Percentiles rank a stretch among this genome's conserved stretches.
These are phyloP conservation scores for Scolecobasidium constrictum DNA, from an alignment of 2,329 filamentous ascomycete species.

Conservation along the genomic window DNA sequence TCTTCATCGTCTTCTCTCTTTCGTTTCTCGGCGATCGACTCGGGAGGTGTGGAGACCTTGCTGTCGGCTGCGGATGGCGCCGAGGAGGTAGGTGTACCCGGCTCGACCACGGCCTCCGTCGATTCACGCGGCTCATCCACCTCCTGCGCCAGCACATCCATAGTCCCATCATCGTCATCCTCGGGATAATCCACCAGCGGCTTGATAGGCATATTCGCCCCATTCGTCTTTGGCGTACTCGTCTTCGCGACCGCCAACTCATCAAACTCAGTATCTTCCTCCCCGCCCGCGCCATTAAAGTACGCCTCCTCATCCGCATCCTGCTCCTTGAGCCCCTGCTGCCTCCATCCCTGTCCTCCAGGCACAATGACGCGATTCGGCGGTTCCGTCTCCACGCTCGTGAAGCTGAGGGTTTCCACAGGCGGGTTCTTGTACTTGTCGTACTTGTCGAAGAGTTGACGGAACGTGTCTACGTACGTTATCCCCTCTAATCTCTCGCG, in stretches of 20 bases:
- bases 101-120: too few relatives aligned
- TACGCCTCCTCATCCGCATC: constrained; percentile 86
- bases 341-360: constrained; percentile 43
- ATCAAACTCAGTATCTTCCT: constrained; percentile 45
- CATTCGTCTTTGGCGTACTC: constrained; percentile 40
- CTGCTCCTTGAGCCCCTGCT: constrained; percentile 67
- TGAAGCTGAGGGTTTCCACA: constrained; percentile 49
- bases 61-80: constrained; percentile 18
- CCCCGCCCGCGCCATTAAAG: constrained; percentile 81
- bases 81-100: constrained; percentile 17
- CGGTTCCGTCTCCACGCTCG: constrained; percentile 57
- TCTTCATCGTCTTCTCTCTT: constrained; percentile 90
- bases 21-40: constrained; percentile 78
- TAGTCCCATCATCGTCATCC: constrained; percentile 65
- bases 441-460: constrained; percentile 61
- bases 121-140: constrained; percentile 16
- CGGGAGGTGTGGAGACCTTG: constrained; percentile 45
- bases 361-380: constrained; percentile 24
- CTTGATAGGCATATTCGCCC: constrained; percentile 47
- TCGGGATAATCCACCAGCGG: constrained; percentile 87
- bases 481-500: constrained; percentile 65
- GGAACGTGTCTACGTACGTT: constrained; percentile 78
- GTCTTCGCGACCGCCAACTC: constrained; percentile 12
- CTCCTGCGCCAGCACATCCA: constrained; percentile 33
- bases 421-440: constrained; percentile 57